A percentile compares a stretch with the other conserved stretches of the same genome.
These are phyloP conservation scores for Brassica napus DNA, from an alignment of 345 rosid species.

Conservation along the genomic window DNA sequence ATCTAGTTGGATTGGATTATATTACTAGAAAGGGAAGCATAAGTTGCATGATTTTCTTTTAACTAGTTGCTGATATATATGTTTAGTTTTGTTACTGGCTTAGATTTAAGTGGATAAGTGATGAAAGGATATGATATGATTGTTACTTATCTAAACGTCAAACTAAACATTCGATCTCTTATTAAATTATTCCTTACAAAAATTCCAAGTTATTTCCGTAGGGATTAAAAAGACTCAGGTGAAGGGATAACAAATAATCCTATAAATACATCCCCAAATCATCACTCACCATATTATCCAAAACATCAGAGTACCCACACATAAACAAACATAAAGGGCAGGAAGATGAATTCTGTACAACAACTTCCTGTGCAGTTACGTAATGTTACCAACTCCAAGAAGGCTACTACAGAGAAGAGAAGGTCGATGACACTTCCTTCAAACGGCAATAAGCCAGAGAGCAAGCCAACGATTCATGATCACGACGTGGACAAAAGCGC, in stretches of 20 bases:
- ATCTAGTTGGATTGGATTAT: neutral
- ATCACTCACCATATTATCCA: slow-evolving; percentile 22
- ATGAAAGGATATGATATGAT: slow-evolving; percentile 15
- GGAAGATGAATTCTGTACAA: slow-evolving; percentile 29
- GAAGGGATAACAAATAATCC: neutral
- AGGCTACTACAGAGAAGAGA: slow-evolving; percentile 30
- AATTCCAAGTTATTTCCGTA: slow-evolving; percentile 25
- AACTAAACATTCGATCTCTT: slow-evolving; percentile 15
- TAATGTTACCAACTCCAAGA: slow-evolving; percentile 19
- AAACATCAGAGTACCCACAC: neutral
- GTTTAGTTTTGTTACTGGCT: neutral
- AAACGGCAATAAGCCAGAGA: slow-evolving; percentile 3
- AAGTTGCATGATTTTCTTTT: neutral
- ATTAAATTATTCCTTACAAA: neutral
- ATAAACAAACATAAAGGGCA: neutral
- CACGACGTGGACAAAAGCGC: slow-evolving; percentile 36
- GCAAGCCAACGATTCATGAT: slow-evolving; percentile 1
- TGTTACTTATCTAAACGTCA: slow-evolving; percentile 19
- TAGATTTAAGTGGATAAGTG: slow-evolving; percentile 24
- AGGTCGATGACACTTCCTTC: neutral
- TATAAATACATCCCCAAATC: slow-evolving; percentile 18
- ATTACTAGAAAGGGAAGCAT: neutral
- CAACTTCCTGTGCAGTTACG: slow-evolving; percentile 3
- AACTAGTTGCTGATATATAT: neutral
- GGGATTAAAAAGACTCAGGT: neutral